Base-by-base conservation (phyloP, 768 basidiomycete species). In the Panus rudis region DNA sequence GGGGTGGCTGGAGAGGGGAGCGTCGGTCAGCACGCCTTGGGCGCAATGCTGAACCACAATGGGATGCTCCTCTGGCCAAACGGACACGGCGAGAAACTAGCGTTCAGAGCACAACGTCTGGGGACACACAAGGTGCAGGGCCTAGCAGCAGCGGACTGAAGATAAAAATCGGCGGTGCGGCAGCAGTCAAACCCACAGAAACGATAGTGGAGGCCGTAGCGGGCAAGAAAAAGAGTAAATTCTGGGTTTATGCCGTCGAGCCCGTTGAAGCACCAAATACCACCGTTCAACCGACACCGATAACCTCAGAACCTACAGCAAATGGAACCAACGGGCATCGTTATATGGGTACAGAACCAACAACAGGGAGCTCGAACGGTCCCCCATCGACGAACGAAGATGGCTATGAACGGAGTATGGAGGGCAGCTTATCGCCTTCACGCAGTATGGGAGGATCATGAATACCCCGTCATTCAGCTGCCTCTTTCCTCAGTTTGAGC, bases 171-270 rank as follows among this genome's bases (percentile, higher is more conserved):
- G 70, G 72, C 37, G 76, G 81, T 33, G 79, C 81, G 0, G 78
- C 84, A 13, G 78, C 76, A 26, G 57, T 86, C 49, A 87, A 81
- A 56, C 75, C 83, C 12, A 79, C 70, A 26, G 86, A 91, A 57
- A 67, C 79, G 32, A 82, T 82, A n/a, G 50, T 87, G 57, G 87
- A 87, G 45, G 74, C 81, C 46, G 70, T 87, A 19, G 78, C 76
- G 25, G 86, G 87, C 48, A 87, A 82, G 67, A 90, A 86, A 67
- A 80, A 74, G 61, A 90, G 88, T 56, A 89, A 84, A 55, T 90
- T 81, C 59, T 89, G 88, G 87, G 82, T 84, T 33, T 92, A 92
- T 50, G 88, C 88, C 16, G 84, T 91, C 20, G 88, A 91, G 52
- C 83, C 86, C 1, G 54, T 75, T 6, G 67, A 63, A 20, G 50